Evolutionary conservation across 176 grass and related monocot species (phyloP).

Genomic region (Hsuehochloa calcarea): DNA sequence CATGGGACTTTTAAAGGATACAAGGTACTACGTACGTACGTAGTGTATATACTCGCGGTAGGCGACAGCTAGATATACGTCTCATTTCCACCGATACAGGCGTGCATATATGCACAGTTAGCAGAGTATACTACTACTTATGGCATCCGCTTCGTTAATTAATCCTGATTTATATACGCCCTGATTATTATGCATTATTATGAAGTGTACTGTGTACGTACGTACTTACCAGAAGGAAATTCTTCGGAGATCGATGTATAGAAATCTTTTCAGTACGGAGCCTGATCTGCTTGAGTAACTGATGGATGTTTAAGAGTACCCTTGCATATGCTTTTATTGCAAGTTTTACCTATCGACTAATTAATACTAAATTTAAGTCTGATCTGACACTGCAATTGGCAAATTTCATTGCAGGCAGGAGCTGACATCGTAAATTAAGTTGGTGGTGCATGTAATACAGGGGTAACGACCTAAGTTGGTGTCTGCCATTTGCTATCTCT

Average conservation of each 20-base stretch:
- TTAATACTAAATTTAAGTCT: not conserved
- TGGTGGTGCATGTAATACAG: not conserved
- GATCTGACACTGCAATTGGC: not conserved
- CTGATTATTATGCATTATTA: not conserved
- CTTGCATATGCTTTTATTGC: not conserved
- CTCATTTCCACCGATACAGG: not conserved
- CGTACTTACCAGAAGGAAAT: too few species aligned
- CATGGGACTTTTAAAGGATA: not conserved
- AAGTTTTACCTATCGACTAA: not conserved
- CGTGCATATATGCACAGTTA: not conserved
- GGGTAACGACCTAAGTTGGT: not conserved
- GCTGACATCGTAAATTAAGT: not conserved
- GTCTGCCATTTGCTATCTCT: not conserved
- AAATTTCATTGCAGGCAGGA: not conserved
- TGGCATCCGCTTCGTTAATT: too few species aligned
- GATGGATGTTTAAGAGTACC: not conserved
- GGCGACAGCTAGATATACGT: not conserved
- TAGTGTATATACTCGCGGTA: not conserved
- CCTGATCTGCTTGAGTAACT: not conserved
- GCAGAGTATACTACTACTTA: too few species aligned
- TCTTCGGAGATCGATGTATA: too few species aligned
- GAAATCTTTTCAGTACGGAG: not conserved
- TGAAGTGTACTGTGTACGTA: too few species aligned
- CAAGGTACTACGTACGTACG: not conserved
- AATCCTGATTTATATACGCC: not conserved